phyloP scores from a whole-genome alignment of 306 rosid species.

The Benincasa hispida region DNA sequence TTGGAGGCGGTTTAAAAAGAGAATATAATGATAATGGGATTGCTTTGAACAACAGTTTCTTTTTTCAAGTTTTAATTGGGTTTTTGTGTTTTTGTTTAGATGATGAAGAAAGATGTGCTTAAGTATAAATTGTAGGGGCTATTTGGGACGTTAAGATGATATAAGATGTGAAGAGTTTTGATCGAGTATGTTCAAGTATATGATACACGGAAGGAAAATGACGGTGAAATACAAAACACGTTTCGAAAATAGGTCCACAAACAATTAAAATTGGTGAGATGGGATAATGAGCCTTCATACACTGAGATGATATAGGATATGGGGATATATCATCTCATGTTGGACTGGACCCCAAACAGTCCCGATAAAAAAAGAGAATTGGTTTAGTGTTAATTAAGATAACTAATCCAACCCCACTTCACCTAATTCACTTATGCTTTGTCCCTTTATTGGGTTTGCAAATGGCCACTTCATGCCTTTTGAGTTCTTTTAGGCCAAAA shows the following conservation, averaged over 20 bases:
- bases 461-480: conserved; percentile 12
- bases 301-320: no score
- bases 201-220: no score
- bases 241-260: no score
- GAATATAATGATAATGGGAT: background rate
- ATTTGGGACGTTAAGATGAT: no score
- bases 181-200: no score
- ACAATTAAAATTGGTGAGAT: no score
- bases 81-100: background rate
- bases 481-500: conserved; percentile 10
- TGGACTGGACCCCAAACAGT: no score
- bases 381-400: conserved; percentile 1
- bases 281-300: no score
- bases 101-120: background rate
- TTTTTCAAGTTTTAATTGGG: background rate
- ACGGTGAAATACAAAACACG: no score
- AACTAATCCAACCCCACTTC: conserved; percentile 8
- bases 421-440: conserved; percentile 7
- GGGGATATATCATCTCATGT: no score
- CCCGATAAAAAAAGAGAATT: background rate
- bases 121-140: background rate
- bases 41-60: background rate
- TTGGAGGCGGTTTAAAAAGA: background rate
- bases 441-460: conserved; percentile 1
- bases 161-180: no score